These are phyloP conservation scores for Vitis hybrid DNA, from an alignment of 177 flowering plant species.

Conservation along the genomic window DNA sequence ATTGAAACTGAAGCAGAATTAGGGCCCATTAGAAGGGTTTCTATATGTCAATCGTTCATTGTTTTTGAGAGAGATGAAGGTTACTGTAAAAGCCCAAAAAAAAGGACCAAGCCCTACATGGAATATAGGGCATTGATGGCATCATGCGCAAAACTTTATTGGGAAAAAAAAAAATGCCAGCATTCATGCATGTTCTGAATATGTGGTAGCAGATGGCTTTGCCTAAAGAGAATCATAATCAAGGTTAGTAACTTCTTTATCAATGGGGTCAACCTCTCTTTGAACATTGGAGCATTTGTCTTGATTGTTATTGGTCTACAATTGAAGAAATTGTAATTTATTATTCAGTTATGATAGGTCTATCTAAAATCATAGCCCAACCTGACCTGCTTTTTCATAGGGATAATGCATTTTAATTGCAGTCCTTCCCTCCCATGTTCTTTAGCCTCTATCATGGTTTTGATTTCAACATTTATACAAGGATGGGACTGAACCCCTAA, in stretches of 20 bases:
- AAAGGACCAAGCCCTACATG: too few relatives aligned
- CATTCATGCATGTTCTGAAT: not conserved
- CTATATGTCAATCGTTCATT: too few relatives aligned
- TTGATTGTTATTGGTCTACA: not conserved
- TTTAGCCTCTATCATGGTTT: too few relatives aligned
- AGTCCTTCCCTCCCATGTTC: too few relatives aligned
- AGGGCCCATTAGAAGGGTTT: too few relatives aligned
- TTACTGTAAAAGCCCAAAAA: too few relatives aligned
- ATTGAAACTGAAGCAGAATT: too few relatives aligned
- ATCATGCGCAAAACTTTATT: not conserved
- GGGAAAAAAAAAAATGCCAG: not conserved
- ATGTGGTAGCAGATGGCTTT: not conserved
- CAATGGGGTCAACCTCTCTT: not conserved
- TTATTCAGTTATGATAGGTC: not conserved
- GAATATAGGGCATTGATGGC: not conserved
- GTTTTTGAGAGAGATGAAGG: too few relatives aligned
- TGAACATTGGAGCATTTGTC: not conserved
- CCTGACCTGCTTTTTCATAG: not conserved
- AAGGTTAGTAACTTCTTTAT: not conserved
- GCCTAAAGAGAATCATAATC: not conserved
- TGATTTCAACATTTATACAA: not conserved
- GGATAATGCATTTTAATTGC: too few relatives aligned
- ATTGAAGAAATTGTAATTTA: not conserved
- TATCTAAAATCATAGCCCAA: not conserved
- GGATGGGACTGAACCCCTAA: too few relatives aligned